Percentiles rank a stretch among this genome's conserved stretches.
Conservation (phyloP, 1,284 basidiomycete genomes). For the Blastosporella zonata region DNA sequence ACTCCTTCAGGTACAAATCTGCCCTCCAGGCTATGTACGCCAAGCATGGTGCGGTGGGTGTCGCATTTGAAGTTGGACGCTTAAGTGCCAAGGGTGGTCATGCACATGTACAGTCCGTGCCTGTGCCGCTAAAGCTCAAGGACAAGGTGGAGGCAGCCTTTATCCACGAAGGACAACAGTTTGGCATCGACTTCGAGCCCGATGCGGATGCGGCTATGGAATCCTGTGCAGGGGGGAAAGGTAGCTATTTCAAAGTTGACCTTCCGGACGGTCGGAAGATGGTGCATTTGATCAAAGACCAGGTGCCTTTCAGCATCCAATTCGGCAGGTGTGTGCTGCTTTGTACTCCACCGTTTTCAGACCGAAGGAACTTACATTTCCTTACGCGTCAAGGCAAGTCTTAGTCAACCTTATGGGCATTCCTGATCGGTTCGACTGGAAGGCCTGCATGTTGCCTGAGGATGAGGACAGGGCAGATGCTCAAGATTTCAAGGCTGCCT, state of each 20-base stretch:
- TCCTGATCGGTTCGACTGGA: slow-evolving; percentile 87
- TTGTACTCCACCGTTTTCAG: slow-evolving; percentile 4
- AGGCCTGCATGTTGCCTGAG: slow-evolving; percentile 75
- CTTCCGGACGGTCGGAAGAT: slow-evolving; percentile 83
- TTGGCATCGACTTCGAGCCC: slow-evolving; percentile 65
- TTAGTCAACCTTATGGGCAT: slow-evolving; percentile 71
- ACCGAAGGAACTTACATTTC: slow-evolving; percentile 11
- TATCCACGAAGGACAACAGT: slow-evolving; percentile 56
- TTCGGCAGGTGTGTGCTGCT: slow-evolving; percentile 78
- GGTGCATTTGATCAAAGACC: slow-evolving; percentile 79
- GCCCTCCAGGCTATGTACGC: slow-evolving; percentile 73
- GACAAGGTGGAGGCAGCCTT: slow-evolving; percentile 72
- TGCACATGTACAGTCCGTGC: slow-evolving; percentile 87
- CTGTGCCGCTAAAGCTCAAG: slow-evolving; percentile 65
- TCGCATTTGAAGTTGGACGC: slow-evolving; percentile 88
- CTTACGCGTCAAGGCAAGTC: slow-evolving; percentile 56
- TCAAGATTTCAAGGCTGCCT: slow-evolving; percentile 77
- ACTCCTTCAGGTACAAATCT: slow-evolving; percentile 63
- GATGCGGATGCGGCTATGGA: slow-evolving; percentile 65
- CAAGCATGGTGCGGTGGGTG: slow-evolving; percentile 63
- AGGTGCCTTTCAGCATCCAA: slow-evolving; percentile 82
- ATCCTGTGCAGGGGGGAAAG: slow-evolving; percentile 47
- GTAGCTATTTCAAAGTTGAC: slow-evolving; percentile 88
- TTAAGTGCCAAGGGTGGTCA: slow-evolving; percentile 87
- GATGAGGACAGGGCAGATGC: slow-evolving; percentile 83